Conservation (phyloP, 164 flowering plant genomes). For the Sedum album region DNA sequence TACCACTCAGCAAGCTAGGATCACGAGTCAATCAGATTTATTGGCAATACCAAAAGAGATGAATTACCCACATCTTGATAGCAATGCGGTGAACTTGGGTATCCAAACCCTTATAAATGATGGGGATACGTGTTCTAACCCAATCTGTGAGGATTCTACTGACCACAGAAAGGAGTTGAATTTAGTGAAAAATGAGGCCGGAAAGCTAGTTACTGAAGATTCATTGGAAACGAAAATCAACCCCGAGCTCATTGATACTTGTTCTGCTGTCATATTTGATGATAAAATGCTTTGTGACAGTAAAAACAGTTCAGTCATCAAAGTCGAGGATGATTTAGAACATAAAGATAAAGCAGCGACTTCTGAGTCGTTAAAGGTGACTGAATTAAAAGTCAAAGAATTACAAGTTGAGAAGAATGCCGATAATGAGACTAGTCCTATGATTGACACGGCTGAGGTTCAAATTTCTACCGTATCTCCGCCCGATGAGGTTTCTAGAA, state of each 20-base stretch:
- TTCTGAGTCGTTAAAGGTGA: not conserved
- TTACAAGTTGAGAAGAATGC: constrained; percentile 24
- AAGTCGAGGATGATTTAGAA: constrained; percentile 25
- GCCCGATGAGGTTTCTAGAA: constrained; percentile 19
- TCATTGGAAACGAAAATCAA: constrained; percentile 24
- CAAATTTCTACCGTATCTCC: constrained; percentile 19
- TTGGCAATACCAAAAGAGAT: not conserved
- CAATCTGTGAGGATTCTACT: not conserved
- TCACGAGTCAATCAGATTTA: not conserved
- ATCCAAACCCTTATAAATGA: not conserved
- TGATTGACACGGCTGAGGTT: constrained; percentile 15
- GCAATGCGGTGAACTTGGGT: not conserved
- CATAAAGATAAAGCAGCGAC: constrained; percentile 15
- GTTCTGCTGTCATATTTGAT: constrained; percentile 16
- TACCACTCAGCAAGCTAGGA: not conserved
- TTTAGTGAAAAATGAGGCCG: constrained; percentile 17
- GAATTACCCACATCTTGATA: not conserved
- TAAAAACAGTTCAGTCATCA: constrained; percentile 19
- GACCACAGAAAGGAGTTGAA: not conserved
- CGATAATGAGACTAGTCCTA: constrained; percentile 12
- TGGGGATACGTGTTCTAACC: not conserved
- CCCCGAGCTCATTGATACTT: constrained; percentile 18
- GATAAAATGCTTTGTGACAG: constrained; percentile 15
- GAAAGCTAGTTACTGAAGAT: constrained; percentile 14
- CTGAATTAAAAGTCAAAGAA: constrained; percentile 16